Base-by-base conservation (phyloP, 164 flowering plant genomes). In the Stephania yunnanensis region DNA sequence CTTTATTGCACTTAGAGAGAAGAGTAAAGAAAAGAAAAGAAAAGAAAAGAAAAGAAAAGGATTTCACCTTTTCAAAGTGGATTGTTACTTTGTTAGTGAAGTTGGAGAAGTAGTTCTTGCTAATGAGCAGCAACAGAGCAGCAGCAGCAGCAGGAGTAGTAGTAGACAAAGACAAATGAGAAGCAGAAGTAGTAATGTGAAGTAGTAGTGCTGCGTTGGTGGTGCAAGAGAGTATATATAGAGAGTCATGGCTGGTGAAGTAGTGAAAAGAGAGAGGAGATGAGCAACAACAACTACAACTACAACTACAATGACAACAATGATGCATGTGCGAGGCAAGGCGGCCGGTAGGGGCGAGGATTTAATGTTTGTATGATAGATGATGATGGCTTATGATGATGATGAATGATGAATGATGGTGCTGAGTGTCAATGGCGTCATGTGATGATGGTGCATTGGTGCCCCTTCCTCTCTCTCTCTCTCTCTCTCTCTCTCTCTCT, bases 311-410 rank as follows among this genome's bases (percentile, higher is more conserved):
- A 77, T 87, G 90, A 80, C 89, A 86, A 86, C 91, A 90, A 93
- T 93, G 90, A 90, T 93, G 93, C 85, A 85, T 84, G 85, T 90
- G 93, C 84, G 88, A 89, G 92, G 90, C 74, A 82, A 77, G 78
- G 74, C 80, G 84, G 83, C 80, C 77, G 74, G 78, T 64, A 83
- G 74, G 83, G 86, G 84, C 79, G 81, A 82, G 81, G 82, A 81
- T 83, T 89, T 82, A 82, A 71, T 83, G 85, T 84, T 81, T 55
- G 73, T 73, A 83, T 83, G 79, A 80, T 71, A 73, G 69, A 74
- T 74, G 53, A 75, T 70, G 78, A 20, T 72, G 74, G 44, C 31
- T 6, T 19, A 29, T 46, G 46, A 58, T 53, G 50, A 63, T 30
- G 72, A 44, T 19, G 68, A 48, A 48, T 74, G 52, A 68, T 36